phyloP scores from a whole-genome alignment of 805 yeast species.

The Nakazawaea siamensis region DNA sequence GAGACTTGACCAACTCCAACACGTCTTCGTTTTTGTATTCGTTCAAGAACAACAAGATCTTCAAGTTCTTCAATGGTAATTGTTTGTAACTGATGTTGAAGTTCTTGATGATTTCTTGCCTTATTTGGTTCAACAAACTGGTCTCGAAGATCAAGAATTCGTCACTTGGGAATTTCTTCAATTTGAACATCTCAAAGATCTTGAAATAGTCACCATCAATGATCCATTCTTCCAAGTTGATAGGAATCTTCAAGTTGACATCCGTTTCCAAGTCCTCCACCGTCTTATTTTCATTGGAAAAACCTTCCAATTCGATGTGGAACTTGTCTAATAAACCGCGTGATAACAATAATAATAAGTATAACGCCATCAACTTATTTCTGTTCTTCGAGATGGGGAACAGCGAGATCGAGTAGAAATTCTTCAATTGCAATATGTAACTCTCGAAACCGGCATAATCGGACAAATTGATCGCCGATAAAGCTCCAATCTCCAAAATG shows the following conservation, averaged over 20 bases:
- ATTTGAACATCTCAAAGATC: conserved; percentile 58
- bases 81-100: conserved; percentile 70
- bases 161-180: conserved; percentile 53
- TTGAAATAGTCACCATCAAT: conserved; percentile 96
- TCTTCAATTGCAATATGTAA: conserved; percentile 64
- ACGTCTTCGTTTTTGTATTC: conserved; percentile 43
- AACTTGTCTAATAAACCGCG: conserved; percentile 81
- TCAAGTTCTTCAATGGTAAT: conserved; percentile 77
- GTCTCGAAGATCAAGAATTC: conserved; percentile 77
- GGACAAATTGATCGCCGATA: conserved; percentile 59
- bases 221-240: conserved; percentile 83
- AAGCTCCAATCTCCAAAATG: conserved; percentile 82
- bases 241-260: conserved; percentile 71
- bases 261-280: conserved; percentile 54
- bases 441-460: conserved; percentile 64
- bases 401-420: conserved; percentile 49
- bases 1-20: conserved; percentile 41
- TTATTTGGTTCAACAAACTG: conserved; percentile 67
- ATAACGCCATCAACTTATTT: conserved; percentile 67
- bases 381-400: conserved; percentile 43
- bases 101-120: conserved; percentile 79
- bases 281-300: conserved; percentile 38
- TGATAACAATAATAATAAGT: conserved; percentile 67
- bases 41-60: conserved; percentile 65
- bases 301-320: conserved; percentile 79